phyloP scores from a whole-genome alignment of 306 rosid genomes.

The Begonia loranthoides region DNA sequence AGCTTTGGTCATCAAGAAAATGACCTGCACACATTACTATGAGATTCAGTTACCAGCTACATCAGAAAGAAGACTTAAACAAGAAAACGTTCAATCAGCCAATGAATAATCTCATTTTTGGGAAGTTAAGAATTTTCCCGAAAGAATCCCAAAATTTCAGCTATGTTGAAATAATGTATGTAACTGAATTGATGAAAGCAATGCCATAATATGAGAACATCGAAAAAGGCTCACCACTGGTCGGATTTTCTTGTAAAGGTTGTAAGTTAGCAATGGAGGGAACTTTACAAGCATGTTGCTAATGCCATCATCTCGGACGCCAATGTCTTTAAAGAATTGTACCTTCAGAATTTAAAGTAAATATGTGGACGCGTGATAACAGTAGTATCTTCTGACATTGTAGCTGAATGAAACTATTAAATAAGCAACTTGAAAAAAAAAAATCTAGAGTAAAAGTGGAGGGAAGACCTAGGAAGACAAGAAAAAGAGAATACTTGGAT shows the following conservation, averaged over 20 bases:
- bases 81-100: neutral
- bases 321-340: conserved; percentile 60
- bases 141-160: too few relatives aligned
- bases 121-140: neutral
- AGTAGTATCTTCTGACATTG: neutral
- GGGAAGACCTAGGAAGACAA: too few relatives aligned
- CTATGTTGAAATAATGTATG: too few relatives aligned
- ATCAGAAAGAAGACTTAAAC: too few relatives aligned
- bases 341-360: conserved; percentile 37
- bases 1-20: conserved; percentile 80
- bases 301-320: conserved; percentile 63
- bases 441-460: too few relatives aligned
- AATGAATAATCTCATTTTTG: conserved; percentile 3
- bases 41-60: too few relatives aligned
- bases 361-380: neutral
- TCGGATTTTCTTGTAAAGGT: conserved; percentile 75
- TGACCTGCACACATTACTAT: conserved; percentile 33
- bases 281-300: conserved; percentile 91
- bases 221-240: conserved; percentile 59
- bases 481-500: too few relatives aligned
- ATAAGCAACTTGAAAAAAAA: neutral
- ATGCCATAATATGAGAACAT: too few relatives aligned
- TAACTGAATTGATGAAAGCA: too few relatives aligned
- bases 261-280: conserved; percentile 76
- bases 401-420: neutral